Base-by-base conservation (phyloP, 1,139 yeast species). In the Taphrina wiesneri region DNA sequence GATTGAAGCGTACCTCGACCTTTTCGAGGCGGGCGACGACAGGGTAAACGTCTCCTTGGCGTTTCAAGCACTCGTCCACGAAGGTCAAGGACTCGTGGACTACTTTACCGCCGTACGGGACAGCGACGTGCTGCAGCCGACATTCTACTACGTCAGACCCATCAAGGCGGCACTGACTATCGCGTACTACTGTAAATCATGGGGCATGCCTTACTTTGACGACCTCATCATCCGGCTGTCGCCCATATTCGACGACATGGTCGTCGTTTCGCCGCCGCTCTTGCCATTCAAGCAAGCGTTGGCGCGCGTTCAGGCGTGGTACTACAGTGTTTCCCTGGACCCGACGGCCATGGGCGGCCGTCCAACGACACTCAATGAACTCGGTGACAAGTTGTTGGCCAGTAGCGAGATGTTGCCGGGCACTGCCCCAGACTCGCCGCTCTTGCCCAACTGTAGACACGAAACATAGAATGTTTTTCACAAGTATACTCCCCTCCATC, bases 121-220 rank as follows among this genome's bases (percentile, higher is more conserved):
- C 28, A 17, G 28, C n/a, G 28, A n/a, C n/a, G 2, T 45, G 7
- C 26, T 21, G 28, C 25, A 21, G 6, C 49, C 49, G 2, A 9
- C 49, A 19, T 45, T 45, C 49, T 45, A 21, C 49, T 45, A 45
- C 49, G 28, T 45, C 13, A 26, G 49, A 45, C 49, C 49, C 13
- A 21, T 45, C 49, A 45, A 21, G 49, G 49, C 28, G 13, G 28
- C 49, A 26, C 11, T 45, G 28, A 45, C 49, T 26, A 45, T 45
- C 28, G 49, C 49, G 28, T 45, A 45, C 17, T 45, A 45, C 49
- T 45, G 49, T n/a, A 2, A 9, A 21, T 21, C 49, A 26, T 45
- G 49, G 49, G 49, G 28, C 28, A 45, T 45, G 49, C 49, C 49
- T 26, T 45, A 45, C 49, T 45, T 45, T 45, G 28, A 19, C 49